Conservation (phyloP, 495 filamentous ascomycete species). For the Xanthoparmelia taractica region DNA sequence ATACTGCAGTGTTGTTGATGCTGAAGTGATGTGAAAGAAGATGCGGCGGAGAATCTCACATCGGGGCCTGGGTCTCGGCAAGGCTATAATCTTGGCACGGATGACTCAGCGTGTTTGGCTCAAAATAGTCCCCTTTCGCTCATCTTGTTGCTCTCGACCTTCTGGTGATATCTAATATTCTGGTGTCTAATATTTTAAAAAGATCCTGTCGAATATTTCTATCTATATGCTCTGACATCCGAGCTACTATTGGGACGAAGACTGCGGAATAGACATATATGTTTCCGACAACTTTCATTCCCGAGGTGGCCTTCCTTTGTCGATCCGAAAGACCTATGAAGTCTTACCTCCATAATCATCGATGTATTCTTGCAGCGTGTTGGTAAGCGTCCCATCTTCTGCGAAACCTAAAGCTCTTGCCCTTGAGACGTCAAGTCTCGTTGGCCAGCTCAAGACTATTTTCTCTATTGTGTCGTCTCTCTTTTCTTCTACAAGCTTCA, state of each 20-base stretch:
- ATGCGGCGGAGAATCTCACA: background rate
- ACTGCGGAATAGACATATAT: background rate
- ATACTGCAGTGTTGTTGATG: background rate
- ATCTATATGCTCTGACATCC: background rate
- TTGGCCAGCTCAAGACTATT: conserved; percentile 69
- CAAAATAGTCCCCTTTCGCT: background rate
- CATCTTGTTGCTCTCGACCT: background rate
- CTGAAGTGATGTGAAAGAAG: background rate
- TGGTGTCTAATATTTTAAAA: background rate
- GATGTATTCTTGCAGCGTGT: conserved; percentile 49
- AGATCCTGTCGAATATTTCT: background rate
- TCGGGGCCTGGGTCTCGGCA: background rate
- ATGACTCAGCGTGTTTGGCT: background rate
- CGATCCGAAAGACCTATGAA: background rate
- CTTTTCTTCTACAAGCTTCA: conserved; percentile 56
- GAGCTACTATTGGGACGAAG: background rate
- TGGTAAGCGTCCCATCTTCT: conserved; percentile 50
- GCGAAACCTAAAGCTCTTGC: conserved; percentile 53
- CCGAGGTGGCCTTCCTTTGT: background rate
- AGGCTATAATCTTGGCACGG: background rate
- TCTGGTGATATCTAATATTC: too few relatives aligned
- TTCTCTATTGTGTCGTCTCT: conserved; percentile 57
- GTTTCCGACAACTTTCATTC: background rate
- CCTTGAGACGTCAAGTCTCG: conserved; percentile 54
- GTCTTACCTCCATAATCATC: conserved; percentile 21